These are phyloP conservation scores for Fusarium abutilonis DNA, from an alignment of 2,329 filamentous ascomycete species.

Conservation along the genomic window DNA sequence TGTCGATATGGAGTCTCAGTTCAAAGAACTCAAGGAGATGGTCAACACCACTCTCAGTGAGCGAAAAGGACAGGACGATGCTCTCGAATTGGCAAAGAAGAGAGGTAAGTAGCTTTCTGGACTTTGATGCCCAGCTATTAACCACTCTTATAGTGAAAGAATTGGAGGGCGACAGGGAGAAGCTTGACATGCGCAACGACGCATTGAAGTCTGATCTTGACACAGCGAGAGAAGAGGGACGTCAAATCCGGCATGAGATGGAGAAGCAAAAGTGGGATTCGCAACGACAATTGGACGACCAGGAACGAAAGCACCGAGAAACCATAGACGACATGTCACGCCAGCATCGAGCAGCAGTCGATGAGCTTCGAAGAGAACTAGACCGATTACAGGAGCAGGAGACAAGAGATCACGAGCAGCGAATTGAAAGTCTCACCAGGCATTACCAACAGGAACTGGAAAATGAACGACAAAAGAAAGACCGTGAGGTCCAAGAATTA, in stretches of 20 bases:
- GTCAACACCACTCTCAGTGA: slow-evolving; percentile 75
- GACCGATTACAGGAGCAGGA: slow-evolving; percentile 55
- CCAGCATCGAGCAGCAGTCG: slow-evolving; percentile 49
- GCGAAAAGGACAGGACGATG: slow-evolving; percentile 76
- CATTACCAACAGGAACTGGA: slow-evolving; percentile 72
- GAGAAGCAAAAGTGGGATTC: slow-evolving; percentile 53
- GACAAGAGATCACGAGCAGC: slow-evolving; percentile 71
- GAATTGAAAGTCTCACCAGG: slow-evolving; percentile 71
- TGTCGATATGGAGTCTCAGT: slow-evolving; percentile 78
- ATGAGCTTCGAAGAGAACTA: slow-evolving; percentile 58
- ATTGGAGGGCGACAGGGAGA: slow-evolving; percentile 60
- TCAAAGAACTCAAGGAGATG: slow-evolving; percentile 75
- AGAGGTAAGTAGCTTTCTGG: slow-evolving; percentile 67
- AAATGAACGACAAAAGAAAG: slow-evolving; percentile 66
- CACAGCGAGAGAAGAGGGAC: slow-evolving; percentile 50
- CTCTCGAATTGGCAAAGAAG: slow-evolving; percentile 76
- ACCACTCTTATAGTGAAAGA: slow-evolving; percentile 53
- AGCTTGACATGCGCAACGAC: slow-evolving; percentile 58
- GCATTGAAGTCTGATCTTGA: slow-evolving; percentile 72
- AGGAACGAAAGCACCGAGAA: slow-evolving; percentile 54
- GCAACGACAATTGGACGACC: slow-evolving; percentile 63
- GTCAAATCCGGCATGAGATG: slow-evolving; percentile 50
- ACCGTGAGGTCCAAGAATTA: slow-evolving; percentile 73
- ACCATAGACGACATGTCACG: slow-evolving; percentile 49
- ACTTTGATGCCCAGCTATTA: not conserved